Conservation (phyloP, 805 yeast genomes). For the Alloascoidea hylecoeti region DNA sequence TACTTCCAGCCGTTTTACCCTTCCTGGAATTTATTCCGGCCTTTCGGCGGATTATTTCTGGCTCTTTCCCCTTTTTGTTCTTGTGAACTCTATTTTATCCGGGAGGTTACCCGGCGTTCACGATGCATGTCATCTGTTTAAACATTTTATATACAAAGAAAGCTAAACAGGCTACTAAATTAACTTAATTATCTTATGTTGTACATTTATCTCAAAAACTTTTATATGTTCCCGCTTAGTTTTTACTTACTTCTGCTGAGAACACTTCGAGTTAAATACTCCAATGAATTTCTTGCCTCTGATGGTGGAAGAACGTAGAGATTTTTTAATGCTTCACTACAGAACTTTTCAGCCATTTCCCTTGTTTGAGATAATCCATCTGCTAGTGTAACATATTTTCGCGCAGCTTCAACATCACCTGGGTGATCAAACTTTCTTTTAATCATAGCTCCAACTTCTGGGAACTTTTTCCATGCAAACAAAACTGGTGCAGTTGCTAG, state of each 20-base stretch:
- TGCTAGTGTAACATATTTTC: slow-evolving; percentile 53
- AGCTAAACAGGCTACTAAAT: no score
- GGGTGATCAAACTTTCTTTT: slow-evolving; percentile 66
- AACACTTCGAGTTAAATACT: slow-evolving; percentile 69
- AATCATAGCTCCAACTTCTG: slow-evolving; percentile 73
- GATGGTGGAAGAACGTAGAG: slow-evolving; percentile 65
- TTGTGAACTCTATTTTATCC: no score
- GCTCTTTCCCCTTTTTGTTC: no score
- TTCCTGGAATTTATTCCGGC: no score
- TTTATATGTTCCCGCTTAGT: no score
- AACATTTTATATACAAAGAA: no score
- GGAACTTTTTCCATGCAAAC: slow-evolving; percentile 85
- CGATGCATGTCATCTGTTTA: no score
- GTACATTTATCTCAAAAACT: no score
- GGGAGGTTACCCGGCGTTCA: no score
- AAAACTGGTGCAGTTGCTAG: slow-evolving; percentile 94
- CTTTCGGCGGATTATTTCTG: no score
- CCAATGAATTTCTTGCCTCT: slow-evolving; percentile 80
- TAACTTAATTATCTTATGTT: no score
- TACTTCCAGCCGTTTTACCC: no score
- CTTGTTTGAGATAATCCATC: slow-evolving; percentile 70
- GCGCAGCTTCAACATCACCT: slow-evolving; percentile 80
- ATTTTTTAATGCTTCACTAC: slow-evolving; percentile 59
- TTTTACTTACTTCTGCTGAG: slow-evolving; percentile 68
- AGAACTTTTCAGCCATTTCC: slow-evolving; percentile 63